These are phyloP conservation scores for Aaosphaeria pasadenensis DNA, from an alignment of 2,329 filamentous ascomycete species.

Conservation along the genomic window DNA sequence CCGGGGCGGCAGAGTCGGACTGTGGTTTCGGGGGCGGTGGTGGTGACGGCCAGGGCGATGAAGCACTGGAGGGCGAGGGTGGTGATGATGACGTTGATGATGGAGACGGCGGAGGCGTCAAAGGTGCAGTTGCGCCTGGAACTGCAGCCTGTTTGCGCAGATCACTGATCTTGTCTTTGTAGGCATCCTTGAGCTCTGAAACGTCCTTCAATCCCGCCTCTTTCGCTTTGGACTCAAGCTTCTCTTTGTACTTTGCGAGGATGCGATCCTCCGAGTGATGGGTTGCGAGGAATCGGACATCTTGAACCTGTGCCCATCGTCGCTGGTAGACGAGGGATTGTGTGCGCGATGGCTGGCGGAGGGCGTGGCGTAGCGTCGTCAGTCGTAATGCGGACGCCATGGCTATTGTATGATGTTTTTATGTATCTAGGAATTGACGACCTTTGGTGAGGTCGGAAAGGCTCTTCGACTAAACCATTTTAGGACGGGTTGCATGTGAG, in stretches of 20 bases:
- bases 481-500: constrained; percentile 5
- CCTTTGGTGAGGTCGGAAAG: neutral
- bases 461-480: neutral
- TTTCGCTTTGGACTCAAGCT: constrained; percentile 78
- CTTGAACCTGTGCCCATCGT: constrained; percentile 88
- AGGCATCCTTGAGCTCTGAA: constrained; percentile 74
- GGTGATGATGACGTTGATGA: constrained; percentile 7
- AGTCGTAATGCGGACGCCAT: constrained; percentile 24
- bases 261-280: constrained; percentile 66
- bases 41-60: constrained; percentile 28
- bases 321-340: constrained; percentile 53
- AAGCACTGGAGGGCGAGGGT: constrained; percentile 12
- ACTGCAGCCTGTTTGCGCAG: constrained; percentile 66
- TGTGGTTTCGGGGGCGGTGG: constrained; percentile 28
- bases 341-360: constrained; percentile 20
- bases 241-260: constrained; percentile 80
- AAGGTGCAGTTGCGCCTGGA: constrained; percentile 47
- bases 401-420: constrained; percentile 4
- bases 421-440: too few species aligned
- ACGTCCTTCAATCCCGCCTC: constrained; percentile 68
- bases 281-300: constrained; percentile 85
- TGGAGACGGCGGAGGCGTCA: constrained; percentile 15
- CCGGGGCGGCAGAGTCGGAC: constrained; percentile 24
- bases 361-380: constrained; percentile 26
- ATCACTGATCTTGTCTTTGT: constrained; percentile 76